These are phyloP conservation scores for Limnanthes douglasii DNA, from an alignment of 345 rosid genomes.

Conservation along the genomic window DNA sequence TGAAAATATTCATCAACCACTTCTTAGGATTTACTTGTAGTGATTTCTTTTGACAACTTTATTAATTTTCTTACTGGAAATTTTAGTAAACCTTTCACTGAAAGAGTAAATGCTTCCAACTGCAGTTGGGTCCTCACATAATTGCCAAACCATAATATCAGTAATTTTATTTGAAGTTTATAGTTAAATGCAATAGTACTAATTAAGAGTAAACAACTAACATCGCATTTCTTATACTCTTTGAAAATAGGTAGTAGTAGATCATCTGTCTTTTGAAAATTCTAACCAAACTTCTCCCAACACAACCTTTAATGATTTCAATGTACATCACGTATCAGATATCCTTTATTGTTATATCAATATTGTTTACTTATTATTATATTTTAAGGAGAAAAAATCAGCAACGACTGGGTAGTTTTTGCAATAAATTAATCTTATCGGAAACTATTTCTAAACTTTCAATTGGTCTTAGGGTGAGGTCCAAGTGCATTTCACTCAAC, in stretches of 20 bases:
- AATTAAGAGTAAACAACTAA: too few relatives aligned
- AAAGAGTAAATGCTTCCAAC: slow-evolving; percentile 88
- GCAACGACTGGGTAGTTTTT: too few relatives aligned
- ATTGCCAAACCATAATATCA: too few relatives aligned
- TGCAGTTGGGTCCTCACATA: slow-evolving; percentile 87
- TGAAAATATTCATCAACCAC: slow-evolving; percentile 23
- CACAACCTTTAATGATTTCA: slow-evolving; percentile 59
- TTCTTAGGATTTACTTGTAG: slow-evolving; percentile 32
- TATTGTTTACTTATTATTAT: too few relatives aligned
- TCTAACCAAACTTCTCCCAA: slow-evolving; percentile 96
- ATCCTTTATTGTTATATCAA: too few relatives aligned
- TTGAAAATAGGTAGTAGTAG: slow-evolving; percentile 74
- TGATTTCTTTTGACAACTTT: slow-evolving; percentile 84
- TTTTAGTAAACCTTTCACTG: slow-evolving; percentile 91
- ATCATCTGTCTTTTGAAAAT: slow-evolving; percentile 63
- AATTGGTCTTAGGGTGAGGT: too few relatives aligned
- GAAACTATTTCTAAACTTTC: too few relatives aligned
- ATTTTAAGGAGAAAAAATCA: too few relatives aligned
- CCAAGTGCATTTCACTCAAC: too few relatives aligned
- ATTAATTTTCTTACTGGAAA: slow-evolving; percentile 81
- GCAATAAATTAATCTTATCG: too few relatives aligned
- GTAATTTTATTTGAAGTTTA: slow-evolving; percentile 3
- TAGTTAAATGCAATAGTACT: too few relatives aligned
- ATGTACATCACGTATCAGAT: too few relatives aligned
- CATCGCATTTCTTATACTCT: slow-evolving; percentile 88